A percentile compares a stretch with the other conserved stretches of the same genome.
Conservation (phyloP, 73 alveolate species). For the Durusdinium trenchii region DNA sequence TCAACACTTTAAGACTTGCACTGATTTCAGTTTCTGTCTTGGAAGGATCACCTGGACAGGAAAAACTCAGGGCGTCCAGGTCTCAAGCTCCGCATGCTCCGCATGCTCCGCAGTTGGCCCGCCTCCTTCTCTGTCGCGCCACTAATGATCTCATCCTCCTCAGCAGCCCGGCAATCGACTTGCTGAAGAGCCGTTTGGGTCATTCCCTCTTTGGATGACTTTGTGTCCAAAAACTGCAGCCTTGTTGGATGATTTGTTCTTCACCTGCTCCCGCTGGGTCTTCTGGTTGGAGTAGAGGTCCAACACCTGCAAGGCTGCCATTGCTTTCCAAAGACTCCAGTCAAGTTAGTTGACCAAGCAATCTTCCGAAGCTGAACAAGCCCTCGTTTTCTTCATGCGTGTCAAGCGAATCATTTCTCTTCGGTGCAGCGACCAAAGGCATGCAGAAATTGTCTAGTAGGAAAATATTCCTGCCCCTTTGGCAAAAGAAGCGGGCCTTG, state of each 20-base stretch:
- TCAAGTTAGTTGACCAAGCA: no score
- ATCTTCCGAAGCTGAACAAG: no score
- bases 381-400: no score
- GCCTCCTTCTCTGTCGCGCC: slow-evolving; percentile 51
- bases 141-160: slow-evolving; percentile 6
- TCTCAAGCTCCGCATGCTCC: background rate
- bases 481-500: background rate
- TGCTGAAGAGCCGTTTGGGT: background rate
- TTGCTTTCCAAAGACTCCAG: no score
- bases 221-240: no score
- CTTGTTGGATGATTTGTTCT: background rate
- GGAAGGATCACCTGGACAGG: slow-evolving; percentile 39
- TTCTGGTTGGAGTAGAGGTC: slow-evolving; percentile 91
- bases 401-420: no score
- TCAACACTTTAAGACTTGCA: background rate
- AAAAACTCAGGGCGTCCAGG: background rate
- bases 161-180: background rate
- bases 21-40: slow-evolving; percentile 66
- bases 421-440: no score
- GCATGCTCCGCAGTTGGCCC: background rate
- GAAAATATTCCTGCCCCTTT: no score
- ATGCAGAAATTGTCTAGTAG: no score
- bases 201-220: slow-evolving; percentile 16
- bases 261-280: background rate
- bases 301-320: no score